Conservation (phyloP, 345 rosid species). For the Eutrema heterophyllum region DNA sequence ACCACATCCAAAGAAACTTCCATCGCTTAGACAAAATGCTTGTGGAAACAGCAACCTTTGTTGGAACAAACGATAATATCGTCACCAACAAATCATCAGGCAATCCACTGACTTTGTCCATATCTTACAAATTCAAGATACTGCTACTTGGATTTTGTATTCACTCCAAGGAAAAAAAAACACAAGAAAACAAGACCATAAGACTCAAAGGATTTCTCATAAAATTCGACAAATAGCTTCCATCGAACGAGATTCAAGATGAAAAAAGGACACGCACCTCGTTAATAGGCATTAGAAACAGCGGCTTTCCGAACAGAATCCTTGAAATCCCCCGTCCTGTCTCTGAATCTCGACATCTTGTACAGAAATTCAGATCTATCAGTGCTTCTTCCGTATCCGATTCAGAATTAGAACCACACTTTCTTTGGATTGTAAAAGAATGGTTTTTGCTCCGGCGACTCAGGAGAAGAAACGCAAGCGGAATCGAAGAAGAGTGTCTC, state of each 20-base stretch:
- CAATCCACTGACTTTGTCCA: background rate
- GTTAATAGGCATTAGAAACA: slow-evolving; percentile 46
- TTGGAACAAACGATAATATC: background rate
- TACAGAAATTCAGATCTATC: slow-evolving; percentile 9
- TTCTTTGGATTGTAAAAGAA: background rate
- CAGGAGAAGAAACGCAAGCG: background rate
- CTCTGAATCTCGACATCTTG: slow-evolving; percentile 62
- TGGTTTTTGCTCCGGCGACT: slow-evolving; percentile 5
- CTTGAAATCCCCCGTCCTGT: slow-evolving; percentile 73
- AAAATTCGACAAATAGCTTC: background rate
- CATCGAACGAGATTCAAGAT: background rate
- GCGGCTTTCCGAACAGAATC: slow-evolving; percentile 58
- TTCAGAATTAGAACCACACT: background rate
- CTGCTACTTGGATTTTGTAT: background rate
- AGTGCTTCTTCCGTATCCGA: background rate
- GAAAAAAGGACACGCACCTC: slow-evolving; percentile 38
- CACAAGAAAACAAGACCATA: background rate
- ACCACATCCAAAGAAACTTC: background rate
- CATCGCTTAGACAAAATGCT: background rate
- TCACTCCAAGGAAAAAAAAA: background rate
- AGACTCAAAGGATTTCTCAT: no score
- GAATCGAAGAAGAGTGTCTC: background rate
- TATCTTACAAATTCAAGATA: background rate
- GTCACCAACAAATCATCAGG: background rate
- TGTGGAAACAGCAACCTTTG: background rate